phyloP scores from a whole-genome alignment of 768 basidiomycete genomes.

The Phylloporus sp. region DNA sequence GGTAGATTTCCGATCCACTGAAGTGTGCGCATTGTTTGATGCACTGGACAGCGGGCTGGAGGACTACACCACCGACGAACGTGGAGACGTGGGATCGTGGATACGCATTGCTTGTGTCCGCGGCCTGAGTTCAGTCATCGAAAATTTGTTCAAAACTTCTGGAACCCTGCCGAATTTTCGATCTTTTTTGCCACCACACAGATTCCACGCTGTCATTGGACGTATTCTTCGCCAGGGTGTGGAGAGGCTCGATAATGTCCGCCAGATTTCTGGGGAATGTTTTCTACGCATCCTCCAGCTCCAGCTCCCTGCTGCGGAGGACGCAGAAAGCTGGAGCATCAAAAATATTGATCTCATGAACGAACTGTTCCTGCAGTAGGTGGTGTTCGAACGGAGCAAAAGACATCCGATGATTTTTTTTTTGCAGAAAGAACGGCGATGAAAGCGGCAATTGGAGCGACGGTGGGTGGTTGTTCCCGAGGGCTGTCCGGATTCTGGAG shows the following conservation, averaged over 20 bases:
- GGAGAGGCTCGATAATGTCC: slow-evolving; percentile 87
- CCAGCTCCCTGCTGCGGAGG: slow-evolving; percentile 39
- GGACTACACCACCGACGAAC: slow-evolving; percentile 91
- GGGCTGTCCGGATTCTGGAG: slow-evolving; percentile 60
- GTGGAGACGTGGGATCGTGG: slow-evolving; percentile 98
- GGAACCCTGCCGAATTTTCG: slow-evolving; percentile 42
- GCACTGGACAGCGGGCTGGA: slow-evolving; percentile 67
- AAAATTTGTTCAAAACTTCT: slow-evolving; percentile 48
- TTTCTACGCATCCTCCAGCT: slow-evolving; percentile 50
- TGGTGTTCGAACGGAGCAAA: slow-evolving; percentile 1
- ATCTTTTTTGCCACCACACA: slow-evolving; percentile 56
- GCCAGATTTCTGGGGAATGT: slow-evolving; percentile 71
- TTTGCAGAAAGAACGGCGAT: slow-evolving; percentile 32
- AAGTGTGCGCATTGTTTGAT: slow-evolving; percentile 48
- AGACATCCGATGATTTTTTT: not conserved
- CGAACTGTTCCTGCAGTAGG: slow-evolving; percentile 53
- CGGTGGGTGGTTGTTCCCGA: slow-evolving; percentile 71
- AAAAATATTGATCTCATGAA: slow-evolving; percentile 44
- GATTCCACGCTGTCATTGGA: slow-evolving; percentile 54
- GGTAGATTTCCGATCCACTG: slow-evolving; percentile 46
- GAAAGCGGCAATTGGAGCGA: slow-evolving; percentile 57
- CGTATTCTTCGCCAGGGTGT: slow-evolving; percentile 85
- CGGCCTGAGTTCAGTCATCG: slow-evolving; percentile 54
- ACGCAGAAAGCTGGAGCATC: slow-evolving; percentile 49
- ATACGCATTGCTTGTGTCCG: slow-evolving; percentile 75